These are phyloP conservation scores for Golovinomyces cichoracearum DNA, from an alignment of 2,329 filamentous ascomycete genomes.

Conservation along the genomic window DNA sequence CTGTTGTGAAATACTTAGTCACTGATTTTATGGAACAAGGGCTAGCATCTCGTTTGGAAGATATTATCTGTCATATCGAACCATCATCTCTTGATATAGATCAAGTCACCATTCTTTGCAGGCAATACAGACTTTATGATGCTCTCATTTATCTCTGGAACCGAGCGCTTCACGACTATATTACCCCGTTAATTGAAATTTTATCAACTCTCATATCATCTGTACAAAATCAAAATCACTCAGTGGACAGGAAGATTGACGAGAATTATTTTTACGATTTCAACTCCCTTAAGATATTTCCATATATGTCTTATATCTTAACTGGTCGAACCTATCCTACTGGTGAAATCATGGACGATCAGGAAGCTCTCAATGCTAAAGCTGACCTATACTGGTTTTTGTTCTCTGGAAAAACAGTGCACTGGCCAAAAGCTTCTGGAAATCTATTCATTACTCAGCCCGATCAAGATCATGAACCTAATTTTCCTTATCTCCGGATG, in stretches of 20 bases:
- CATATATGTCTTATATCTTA: slow-evolving; percentile 74
- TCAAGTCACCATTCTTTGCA: slow-evolving; percentile 72
- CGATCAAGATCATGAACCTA: slow-evolving; percentile 32
- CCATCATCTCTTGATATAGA: slow-evolving; percentile 81
- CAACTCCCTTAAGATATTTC: slow-evolving; percentile 62
- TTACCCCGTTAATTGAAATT: slow-evolving; percentile 70
- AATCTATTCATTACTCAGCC: slow-evolving; percentile 36
- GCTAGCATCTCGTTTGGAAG: slow-evolving; percentile 56
- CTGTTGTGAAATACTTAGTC: slow-evolving; percentile 65
- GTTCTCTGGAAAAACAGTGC: slow-evolving; percentile 56
- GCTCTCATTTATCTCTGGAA: slow-evolving; percentile 96
- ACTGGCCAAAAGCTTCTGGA: slow-evolving; percentile 43
- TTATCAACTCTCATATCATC: slow-evolving; percentile 38
- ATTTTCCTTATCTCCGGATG: slow-evolving; percentile 63
- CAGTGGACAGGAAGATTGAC: slow-evolving; percentile 26
- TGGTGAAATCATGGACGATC: slow-evolving; percentile 45
- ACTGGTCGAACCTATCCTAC: slow-evolving; percentile 84
- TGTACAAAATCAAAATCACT: slow-evolving; percentile 28
- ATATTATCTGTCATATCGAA: slow-evolving; percentile 81
- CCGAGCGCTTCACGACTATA: slow-evolving; percentile 62
- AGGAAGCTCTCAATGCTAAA: slow-evolving; percentile 52
- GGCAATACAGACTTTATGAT: slow-evolving; percentile 76
- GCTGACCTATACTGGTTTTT: slow-evolving; percentile 77
- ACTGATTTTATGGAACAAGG: slow-evolving; percentile 53
- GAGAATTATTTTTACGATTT: slow-evolving; percentile 20